Base-by-base conservation (phyloP, 306 rosid species). In the Rosa multiflora region DNA sequence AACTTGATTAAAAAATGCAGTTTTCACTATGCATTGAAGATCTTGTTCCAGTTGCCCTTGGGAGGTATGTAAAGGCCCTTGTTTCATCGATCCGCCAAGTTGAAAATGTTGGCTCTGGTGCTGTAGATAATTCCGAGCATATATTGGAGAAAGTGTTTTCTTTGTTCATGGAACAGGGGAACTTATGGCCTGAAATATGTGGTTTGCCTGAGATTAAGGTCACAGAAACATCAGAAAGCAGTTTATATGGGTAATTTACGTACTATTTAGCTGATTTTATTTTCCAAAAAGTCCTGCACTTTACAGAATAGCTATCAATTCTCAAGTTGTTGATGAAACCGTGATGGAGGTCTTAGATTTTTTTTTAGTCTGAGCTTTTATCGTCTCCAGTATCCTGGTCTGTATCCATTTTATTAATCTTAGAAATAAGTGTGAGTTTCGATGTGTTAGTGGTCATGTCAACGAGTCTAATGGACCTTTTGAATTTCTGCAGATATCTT, bases 11-110 rank as follows among this genome's bases (percentile, higher is more conserved):
- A n/a, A 74, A 77, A 78, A 70, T 81, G 82, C 95, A 94, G 99
- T 94, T 94, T 81, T 90, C 99, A 72, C 85, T 94, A 76, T 94
- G 99, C 83, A 83, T 92, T 83, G 99, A 94, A 90, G 99, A 94
- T 92, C 88, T 94, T 84, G 97, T 94, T 71, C 97, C 99, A 10
- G 92, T 91, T 75, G 97, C 97, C 78, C 90, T 92, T 26, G 99
- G 97, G 76, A 89, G 92, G 84, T 87, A 92, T 53, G 74, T 94
- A 67, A 91, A 91, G 81, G 93, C 90, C 75, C 86, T 94, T 76
- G 73, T 91, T 85, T 86, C 97, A 79, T 82, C 90, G 39, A 66
- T 89, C 82, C 78, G 51, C 68, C 95, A 86, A 80, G 75, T 85
- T 76, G 87, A 83, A 87, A 84, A 75, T 84, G 48, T 85, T 76